Conservation (phyloP, 768 basidiomycete genomes). For the Tylopilus sp. region DNA sequence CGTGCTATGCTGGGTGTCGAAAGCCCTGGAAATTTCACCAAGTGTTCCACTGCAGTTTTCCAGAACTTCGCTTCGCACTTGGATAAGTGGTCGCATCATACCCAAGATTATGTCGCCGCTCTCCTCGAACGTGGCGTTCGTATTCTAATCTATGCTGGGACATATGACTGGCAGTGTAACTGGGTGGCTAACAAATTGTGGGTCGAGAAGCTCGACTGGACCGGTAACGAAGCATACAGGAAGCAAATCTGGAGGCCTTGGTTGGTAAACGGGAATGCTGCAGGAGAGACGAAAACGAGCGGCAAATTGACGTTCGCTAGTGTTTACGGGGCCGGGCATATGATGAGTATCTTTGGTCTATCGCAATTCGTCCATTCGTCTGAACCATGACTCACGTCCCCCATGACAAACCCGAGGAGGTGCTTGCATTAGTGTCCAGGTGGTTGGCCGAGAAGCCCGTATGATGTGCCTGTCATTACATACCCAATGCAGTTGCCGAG, state of each 20-base stretch:
- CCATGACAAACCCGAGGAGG: slow-evolving; percentile 64
- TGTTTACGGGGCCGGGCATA: slow-evolving; percentile 69
- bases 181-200: slow-evolving; percentile 63
- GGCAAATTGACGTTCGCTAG: slow-evolving; percentile 63
- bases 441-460: slow-evolving; percentile 50
- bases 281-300: slow-evolving; percentile 53
- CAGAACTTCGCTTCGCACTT: slow-evolving; percentile 49
- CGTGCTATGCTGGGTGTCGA: slow-evolving; percentile 41
- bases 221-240: slow-evolving; percentile 46
- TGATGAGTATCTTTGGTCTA: slow-evolving; percentile 40
- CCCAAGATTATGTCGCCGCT: slow-evolving; percentile 55
- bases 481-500: not conserved
- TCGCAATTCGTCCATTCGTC: slow-evolving; percentile 16
- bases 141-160: slow-evolving; percentile 54
- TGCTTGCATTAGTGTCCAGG: slow-evolving; percentile 54
- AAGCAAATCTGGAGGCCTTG: slow-evolving; percentile 46
- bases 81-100: slow-evolving; percentile 56
- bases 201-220: slow-evolving; percentile 60
- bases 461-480: slow-evolving; percentile 19
- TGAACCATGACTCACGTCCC: slow-evolving; percentile 46
- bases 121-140: slow-evolving; percentile 52
- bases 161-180: slow-evolving; percentile 57
- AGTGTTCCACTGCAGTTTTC: slow-evolving; percentile 53
- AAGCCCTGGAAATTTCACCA: slow-evolving; percentile 47
- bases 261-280: slow-evolving; percentile 50